These are phyloP conservation scores for Ailanthus altissimus DNA, from an alignment of 345 rosid species.

Conservation along the genomic window DNA sequence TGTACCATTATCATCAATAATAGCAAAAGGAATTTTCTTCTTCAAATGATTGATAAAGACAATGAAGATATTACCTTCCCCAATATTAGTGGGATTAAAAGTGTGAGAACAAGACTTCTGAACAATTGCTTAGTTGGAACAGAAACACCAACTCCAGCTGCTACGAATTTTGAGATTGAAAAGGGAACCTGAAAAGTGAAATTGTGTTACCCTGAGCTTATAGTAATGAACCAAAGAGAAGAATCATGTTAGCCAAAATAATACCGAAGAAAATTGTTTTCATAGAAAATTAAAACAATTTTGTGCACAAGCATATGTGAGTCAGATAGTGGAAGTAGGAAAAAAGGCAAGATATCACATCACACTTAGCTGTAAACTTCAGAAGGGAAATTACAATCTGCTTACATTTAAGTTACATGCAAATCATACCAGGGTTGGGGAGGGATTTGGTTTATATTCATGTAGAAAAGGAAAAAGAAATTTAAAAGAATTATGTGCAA, in stretches of 20 bases:
- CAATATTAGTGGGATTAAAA: conserved; percentile 68
- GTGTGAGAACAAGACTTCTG: conserved; percentile 73
- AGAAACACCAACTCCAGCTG: conserved; percentile 80
- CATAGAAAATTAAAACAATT: not conserved
- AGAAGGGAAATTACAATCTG: not conserved
- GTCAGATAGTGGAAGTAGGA: not conserved
- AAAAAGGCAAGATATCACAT: not conserved
- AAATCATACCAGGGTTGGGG: not conserved
- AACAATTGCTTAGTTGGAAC: conserved; percentile 77
- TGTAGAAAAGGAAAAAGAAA: no score
- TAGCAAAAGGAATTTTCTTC: conserved; percentile 3
- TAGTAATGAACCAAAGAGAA: not conserved
- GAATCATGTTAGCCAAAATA: not conserved
- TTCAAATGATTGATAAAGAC: not conserved
- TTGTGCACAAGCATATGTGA: not conserved
- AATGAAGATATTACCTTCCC: conserved; percentile 67
- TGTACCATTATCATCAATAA: no score
- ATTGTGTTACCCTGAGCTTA: not conserved
- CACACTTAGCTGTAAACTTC: not conserved
- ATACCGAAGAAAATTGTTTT: conserved; percentile 11
- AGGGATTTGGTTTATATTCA: no score
- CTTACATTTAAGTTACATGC: not conserved
- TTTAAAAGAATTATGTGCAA: not conserved
- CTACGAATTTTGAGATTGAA: conserved; percentile 79
- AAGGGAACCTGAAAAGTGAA: conserved; percentile 67